Conservation (phyloP, 1,284 basidiomycete genomes). For the Moesziomyces sp. region DNA sequence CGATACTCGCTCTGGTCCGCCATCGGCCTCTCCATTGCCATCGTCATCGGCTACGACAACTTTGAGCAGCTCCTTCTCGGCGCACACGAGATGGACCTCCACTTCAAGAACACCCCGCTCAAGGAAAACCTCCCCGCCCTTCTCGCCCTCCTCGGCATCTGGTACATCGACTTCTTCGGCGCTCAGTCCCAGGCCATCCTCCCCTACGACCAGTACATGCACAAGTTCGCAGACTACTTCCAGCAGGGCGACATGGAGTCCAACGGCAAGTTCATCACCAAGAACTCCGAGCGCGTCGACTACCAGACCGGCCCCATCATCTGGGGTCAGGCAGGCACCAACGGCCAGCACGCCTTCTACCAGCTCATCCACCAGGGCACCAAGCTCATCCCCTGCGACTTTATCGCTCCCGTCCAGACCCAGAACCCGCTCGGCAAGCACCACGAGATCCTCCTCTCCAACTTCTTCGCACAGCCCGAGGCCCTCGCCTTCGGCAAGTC, state of each 20-base stretch:
- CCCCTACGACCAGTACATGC: slow-evolving; percentile 97
- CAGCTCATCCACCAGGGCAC: slow-evolving; percentile 88
- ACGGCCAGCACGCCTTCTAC: slow-evolving; percentile 99
- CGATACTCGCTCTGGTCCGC: slow-evolving; percentile 98
- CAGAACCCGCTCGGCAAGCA: slow-evolving; percentile 90
- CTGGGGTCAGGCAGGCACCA: slow-evolving; percentile 97
- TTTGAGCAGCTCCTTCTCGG: slow-evolving; percentile 89
- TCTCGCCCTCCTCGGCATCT: slow-evolving; percentile 89
- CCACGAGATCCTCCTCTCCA: slow-evolving; percentile 95
- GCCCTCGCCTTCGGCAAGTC: slow-evolving; percentile 97
- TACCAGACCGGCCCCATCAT: slow-evolving; percentile 99
- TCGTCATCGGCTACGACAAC: slow-evolving; percentile 92
- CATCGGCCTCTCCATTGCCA: slow-evolving; percentile 92
- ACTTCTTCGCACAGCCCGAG: slow-evolving; percentile 94
- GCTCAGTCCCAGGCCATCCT: slow-evolving; percentile 93
- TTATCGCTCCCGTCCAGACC: slow-evolving; percentile 91
- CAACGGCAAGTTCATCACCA: slow-evolving; percentile 96
- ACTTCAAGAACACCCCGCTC: slow-evolving; percentile 88
- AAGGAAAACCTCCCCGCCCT: slow-evolving; percentile 93
- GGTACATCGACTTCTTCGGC: slow-evolving; percentile 99
- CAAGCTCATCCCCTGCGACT: slow-evolving; percentile 83
- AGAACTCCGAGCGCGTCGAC: slow-evolving; percentile 87
- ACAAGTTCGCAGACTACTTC: slow-evolving; percentile 99
- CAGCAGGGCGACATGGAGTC: slow-evolving; percentile 99
- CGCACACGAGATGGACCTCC: slow-evolving; percentile 96